Evolutionary conservation across 768 basidiomycete genomes (phyloP).

Genomic region (Lentinula sp.): DNA sequence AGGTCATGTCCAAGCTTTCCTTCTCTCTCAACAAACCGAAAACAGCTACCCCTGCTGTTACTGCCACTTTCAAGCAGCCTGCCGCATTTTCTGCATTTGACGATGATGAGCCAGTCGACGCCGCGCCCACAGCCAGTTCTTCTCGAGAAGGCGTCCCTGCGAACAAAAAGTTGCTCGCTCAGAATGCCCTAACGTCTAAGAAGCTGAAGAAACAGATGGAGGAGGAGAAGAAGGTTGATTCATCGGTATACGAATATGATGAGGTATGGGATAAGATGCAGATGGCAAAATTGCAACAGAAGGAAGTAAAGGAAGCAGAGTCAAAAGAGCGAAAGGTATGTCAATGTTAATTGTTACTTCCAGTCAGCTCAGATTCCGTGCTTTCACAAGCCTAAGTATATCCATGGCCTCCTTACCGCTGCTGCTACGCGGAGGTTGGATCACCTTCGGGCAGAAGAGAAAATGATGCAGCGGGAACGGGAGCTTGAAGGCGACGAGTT

Average conservation of each 20-base stretch:
- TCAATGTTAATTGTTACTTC: constrained; percentile 5
- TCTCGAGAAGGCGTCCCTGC: constrained; percentile 31
- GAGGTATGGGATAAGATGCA: constrained; percentile 97
- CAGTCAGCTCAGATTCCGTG: constrained; percentile 29
- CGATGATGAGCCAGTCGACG: constrained; percentile 55
- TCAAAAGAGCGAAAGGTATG: constrained; percentile 72
- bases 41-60: constrained; percentile 31
- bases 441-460: constrained; percentile 91
- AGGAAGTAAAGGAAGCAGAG: constrained; percentile 73
- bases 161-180: constrained; percentile 53
- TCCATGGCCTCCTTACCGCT: constrained; percentile 66
- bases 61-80: constrained; percentile 47
- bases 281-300: constrained; percentile 68
- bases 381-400: constrained; percentile 81
- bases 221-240: constrained; percentile 72
- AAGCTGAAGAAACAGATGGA: constrained; percentile 70
- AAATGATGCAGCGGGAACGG: constrained; percentile 92
- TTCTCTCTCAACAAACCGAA: constrained; percentile 75
- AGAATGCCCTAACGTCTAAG: constrained; percentile 56
- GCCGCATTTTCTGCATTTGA: constrained; percentile 58
- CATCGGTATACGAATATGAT: constrained; percentile 90
- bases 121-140: constrained; percentile 34
- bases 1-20: constrained; percentile 72
- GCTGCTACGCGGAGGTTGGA: constrained; percentile 89
- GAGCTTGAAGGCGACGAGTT: constrained; percentile 93